A percentile compares a stretch with the other conserved stretches of the same genome.
phyloP scores from a whole-genome alignment of 2,329 filamentous ascomycete species.

The Colletotrichum gloeosporioides region DNA sequence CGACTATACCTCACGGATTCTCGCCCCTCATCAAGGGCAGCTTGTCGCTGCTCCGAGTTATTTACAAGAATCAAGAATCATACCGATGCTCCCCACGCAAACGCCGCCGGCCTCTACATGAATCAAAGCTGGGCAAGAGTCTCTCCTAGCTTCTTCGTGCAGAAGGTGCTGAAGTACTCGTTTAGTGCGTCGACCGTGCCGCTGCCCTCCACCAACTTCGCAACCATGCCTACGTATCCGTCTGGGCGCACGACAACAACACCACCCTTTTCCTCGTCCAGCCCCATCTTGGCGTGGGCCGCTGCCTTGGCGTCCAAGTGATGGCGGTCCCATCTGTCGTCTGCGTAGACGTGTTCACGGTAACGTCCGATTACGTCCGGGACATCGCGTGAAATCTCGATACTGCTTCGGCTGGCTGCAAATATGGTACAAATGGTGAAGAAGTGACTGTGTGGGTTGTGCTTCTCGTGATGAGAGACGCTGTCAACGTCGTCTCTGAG shows the following conservation, averaged over 20 bases:
- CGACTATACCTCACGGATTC: neutral
- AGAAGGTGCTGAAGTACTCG: slow-evolving; percentile 79
- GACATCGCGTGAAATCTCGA: slow-evolving; percentile 76
- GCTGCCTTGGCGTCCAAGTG: slow-evolving; percentile 74
- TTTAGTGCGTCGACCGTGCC: slow-evolving; percentile 85
- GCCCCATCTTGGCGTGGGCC: slow-evolving; percentile 86
- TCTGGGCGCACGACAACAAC: slow-evolving; percentile 87
- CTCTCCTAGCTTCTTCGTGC: slow-evolving; percentile 61
- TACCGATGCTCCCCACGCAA: neutral
- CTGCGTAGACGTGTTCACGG: slow-evolving; percentile 83
- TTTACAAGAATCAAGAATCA: neutral
- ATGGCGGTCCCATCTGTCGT: slow-evolving; percentile 77
- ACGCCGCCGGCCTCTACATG: neutral
- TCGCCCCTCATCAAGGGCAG: neutral
- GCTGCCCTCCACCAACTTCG: slow-evolving; percentile 74
- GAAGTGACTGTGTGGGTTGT: slow-evolving; percentile 86
- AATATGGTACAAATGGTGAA: slow-evolving; percentile 82
- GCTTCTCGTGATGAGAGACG: slow-evolving; percentile 77
- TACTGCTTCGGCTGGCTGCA: slow-evolving; percentile 66
- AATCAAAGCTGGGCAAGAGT: slow-evolving; percentile 42
- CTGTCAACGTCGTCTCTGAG: slow-evolving; percentile 63
- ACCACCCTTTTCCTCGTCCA: slow-evolving; percentile 75
- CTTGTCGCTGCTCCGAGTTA: neutral
- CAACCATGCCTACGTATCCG: slow-evolving; percentile 82
- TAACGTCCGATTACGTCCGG: slow-evolving; percentile 77